These are phyloP conservation scores for Sclerotiophoma versabilis DNA, from an alignment of 2,329 filamentous ascomycete genomes.

Conservation along the genomic window DNA sequence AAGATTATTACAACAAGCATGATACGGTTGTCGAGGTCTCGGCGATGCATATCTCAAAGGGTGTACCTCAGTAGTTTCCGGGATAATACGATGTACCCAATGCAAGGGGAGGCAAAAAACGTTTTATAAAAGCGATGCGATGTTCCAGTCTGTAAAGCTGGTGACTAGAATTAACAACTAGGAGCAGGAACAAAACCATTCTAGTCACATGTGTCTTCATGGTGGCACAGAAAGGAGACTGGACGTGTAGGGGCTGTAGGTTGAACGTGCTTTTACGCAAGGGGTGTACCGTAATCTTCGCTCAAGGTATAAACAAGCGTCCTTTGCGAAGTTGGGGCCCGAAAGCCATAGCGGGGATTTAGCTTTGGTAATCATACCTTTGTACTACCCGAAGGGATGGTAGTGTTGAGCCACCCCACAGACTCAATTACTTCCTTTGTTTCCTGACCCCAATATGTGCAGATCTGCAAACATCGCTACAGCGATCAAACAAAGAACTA, in stretches of 20 bases:
- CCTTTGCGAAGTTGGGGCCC: not conserved
- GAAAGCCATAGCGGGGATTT: not conserved
- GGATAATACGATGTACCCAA: no score
- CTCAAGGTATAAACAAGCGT: not conserved
- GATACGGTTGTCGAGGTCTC: no score
- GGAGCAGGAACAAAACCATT: no score
- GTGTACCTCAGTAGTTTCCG: no score
- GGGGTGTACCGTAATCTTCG: not conserved
- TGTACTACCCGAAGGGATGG: constrained; percentile 4
- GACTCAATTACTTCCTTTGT: constrained; percentile 12
- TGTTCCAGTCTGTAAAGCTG: no score
- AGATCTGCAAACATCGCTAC: constrained; percentile 8
- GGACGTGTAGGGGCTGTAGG: not conserved
- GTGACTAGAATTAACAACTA: no score
- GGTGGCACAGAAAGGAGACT: no score
- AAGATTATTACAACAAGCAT: no score
- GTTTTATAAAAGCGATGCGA: no score
- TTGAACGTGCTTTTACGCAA: not conserved
- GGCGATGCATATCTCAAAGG: no score
- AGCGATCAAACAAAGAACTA: constrained; percentile 11
- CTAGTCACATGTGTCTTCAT: no score
- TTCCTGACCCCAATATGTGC: constrained; percentile 4
- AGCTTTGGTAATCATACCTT: not conserved
- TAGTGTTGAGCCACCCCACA: constrained; percentile 10
- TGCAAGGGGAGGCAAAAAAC: no score